Percentiles rank a stretch among this genome's conserved stretches.
phyloP scores from a whole-genome alignment of 352 stramenopile species.

The Pythium phragmiticola region DNA sequence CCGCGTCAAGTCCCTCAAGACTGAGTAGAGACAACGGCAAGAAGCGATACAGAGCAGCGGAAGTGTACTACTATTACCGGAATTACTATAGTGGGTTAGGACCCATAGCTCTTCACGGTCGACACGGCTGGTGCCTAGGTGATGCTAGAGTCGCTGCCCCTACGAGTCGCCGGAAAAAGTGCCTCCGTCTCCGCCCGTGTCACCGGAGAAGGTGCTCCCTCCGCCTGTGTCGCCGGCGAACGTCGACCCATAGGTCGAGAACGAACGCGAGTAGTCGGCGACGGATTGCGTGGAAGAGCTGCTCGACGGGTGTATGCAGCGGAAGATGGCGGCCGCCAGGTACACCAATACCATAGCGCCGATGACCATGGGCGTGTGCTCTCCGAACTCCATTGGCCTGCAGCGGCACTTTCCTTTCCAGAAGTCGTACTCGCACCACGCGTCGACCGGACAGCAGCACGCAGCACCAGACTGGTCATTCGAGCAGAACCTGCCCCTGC shows the following conservation, averaged over 20 bases:
- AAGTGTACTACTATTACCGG: too few species aligned
- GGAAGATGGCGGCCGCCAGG: background rate
- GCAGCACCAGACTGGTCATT: background rate
- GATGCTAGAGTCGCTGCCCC: background rate
- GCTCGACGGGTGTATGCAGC: background rate
- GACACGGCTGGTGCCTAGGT: too few species aligned
- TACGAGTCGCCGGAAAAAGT: conserved; percentile 7
- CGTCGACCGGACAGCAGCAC: background rate
- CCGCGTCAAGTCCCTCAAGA: background rate
- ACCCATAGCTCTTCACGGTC: too few species aligned
- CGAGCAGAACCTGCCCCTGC: background rate
- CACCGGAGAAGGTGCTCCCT: background rate
- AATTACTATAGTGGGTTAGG: too few species aligned
- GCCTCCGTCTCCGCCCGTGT: background rate
- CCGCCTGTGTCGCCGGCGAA: conserved; percentile 8
- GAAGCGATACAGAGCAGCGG: background rate
- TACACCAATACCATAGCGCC: background rate
- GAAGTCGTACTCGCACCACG: background rate
- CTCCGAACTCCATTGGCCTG: background rate
- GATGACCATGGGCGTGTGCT: background rate
- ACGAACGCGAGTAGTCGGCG: background rate
- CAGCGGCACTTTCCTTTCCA: background rate
- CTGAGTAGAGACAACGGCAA: background rate
- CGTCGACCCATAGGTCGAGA: conserved; percentile 1
- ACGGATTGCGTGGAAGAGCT: background rate